phyloP scores from a whole-genome alignment of 177 flowering plant species.

The Vitis hybrid region DNA sequence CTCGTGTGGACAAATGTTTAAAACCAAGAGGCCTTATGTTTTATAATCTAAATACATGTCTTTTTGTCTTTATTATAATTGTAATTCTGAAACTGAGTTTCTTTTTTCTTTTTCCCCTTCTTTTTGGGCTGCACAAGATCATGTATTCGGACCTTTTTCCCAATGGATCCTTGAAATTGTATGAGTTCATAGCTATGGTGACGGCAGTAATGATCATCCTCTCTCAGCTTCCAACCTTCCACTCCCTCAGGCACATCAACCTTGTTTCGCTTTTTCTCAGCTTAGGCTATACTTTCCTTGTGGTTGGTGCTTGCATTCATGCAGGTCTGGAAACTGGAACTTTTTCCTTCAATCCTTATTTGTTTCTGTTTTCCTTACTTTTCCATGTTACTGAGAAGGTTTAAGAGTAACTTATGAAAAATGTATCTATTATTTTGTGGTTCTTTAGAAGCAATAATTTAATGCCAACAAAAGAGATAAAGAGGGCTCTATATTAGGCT shows the following conservation, averaged over 20 bases:
- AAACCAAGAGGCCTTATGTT: no score
- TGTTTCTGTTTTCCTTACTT: not conserved
- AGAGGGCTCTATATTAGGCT: not conserved
- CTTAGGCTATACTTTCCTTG: slow-evolving; percentile 82
- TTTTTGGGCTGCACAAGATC: slow-evolving; percentile 41
- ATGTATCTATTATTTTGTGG: not conserved
- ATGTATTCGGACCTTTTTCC: slow-evolving; percentile 72
- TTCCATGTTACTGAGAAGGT: not conserved
- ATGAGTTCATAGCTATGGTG: slow-evolving; percentile 87
- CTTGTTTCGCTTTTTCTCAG: slow-evolving; percentile 76
- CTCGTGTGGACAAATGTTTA: no score
- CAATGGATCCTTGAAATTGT: slow-evolving; percentile 68
- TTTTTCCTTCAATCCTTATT: not conserved
- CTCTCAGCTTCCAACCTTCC: slow-evolving; percentile 90
- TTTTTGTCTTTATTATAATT: not conserved
- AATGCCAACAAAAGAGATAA: not conserved
- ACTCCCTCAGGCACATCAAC: slow-evolving; percentile 89
- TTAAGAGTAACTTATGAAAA: no score
- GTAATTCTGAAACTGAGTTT: not conserved
- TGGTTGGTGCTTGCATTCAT: slow-evolving; percentile 78
- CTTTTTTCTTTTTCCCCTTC: not conserved
- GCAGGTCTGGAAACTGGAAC: slow-evolving; percentile 52
- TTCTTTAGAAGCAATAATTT: not conserved
- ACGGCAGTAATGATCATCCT: slow-evolving; percentile 76
- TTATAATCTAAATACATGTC: not conserved